Conservation (phyloP, 352 stramenopile species). For the Achlya hypogyna region DNA sequence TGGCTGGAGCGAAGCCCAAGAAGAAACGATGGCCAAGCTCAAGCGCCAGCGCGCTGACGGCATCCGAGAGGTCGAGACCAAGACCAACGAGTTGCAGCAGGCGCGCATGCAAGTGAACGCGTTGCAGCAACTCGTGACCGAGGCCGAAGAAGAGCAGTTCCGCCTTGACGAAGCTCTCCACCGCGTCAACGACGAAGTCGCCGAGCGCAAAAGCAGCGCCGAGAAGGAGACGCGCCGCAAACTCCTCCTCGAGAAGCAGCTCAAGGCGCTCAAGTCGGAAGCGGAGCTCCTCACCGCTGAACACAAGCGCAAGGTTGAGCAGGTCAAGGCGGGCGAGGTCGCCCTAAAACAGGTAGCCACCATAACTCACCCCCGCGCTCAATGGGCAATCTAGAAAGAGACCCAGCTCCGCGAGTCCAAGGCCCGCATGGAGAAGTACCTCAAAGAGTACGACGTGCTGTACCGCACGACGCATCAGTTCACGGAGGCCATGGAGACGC, state of each 20-base stretch:
- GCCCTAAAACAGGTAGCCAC: not conserved
- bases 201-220: conserved; percentile 49
- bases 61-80: conserved; percentile 58
- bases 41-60: conserved; percentile 63
- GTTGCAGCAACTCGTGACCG: conserved; percentile 44
- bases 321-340: conserved; percentile 53
- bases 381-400: conserved; percentile 47
- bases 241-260: conserved; percentile 49
- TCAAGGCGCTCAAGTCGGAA: conserved; percentile 57
- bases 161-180: conserved; percentile 42
- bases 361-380: not conserved
- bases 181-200: conserved; percentile 33
- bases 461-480: conserved; percentile 70
- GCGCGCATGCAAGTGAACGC: conserved; percentile 55
- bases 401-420: conserved; percentile 66
- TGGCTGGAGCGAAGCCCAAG: conserved; percentile 47
- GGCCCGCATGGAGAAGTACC: conserved; percentile 82
- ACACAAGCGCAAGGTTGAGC: conserved; percentile 34
- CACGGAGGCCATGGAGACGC: conserved; percentile 67
- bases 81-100: conserved; percentile 56
- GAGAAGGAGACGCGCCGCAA: conserved; percentile 62
- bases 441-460: conserved; percentile 77
- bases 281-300: conserved; percentile 44
- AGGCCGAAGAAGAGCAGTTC: conserved; percentile 39
- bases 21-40: conserved; percentile 55